Percentiles rank a stretch among this genome's conserved stretches.
phyloP scores from a whole-genome alignment of 2,329 filamentous ascomycete genomes.

The Nemania diffusa region DNA sequence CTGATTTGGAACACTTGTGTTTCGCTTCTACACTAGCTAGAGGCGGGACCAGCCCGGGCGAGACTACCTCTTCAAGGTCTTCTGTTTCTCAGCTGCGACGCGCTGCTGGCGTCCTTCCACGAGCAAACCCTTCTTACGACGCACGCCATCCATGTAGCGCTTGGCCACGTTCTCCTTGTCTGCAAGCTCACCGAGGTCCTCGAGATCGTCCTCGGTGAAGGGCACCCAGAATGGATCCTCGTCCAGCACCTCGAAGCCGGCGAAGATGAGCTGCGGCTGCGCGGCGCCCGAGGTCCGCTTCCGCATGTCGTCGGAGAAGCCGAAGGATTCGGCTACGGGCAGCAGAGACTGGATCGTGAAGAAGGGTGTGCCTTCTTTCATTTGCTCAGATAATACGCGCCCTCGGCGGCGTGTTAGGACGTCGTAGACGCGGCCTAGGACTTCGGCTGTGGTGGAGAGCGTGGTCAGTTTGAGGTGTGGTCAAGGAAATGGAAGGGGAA shows the following conservation, averaged over 20 bases:
- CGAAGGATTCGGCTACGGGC: slow-evolving; percentile 94
- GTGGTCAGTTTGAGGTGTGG: slow-evolving; percentile 18
- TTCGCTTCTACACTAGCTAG: neutral
- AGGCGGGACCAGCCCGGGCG: neutral
- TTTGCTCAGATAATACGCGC: slow-evolving; percentile 85
- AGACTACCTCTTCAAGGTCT: slow-evolving; percentile 69
- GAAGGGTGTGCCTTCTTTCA: slow-evolving; percentile 96
- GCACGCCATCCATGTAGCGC: slow-evolving; percentile 91
- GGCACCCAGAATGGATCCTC: slow-evolving; percentile 99
- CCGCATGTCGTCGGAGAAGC: slow-evolving; percentile 95
- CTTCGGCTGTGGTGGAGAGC: slow-evolving; percentile 70
- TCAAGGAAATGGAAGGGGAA: neutral
- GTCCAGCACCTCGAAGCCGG: slow-evolving; percentile 91
- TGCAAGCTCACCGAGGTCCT: slow-evolving; percentile 93
- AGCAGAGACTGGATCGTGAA: slow-evolving; percentile 91
- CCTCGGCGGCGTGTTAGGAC: slow-evolving; percentile 96
- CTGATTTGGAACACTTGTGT: neutral
- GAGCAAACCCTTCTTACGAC: slow-evolving; percentile 86
- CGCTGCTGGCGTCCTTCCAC: slow-evolving; percentile 81
- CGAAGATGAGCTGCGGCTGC: slow-evolving; percentile 91
- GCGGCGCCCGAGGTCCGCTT: slow-evolving; percentile 92
- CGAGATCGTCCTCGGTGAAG: slow-evolving; percentile 93
- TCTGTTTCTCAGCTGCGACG: slow-evolving; percentile 92
- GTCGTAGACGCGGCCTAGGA: slow-evolving; percentile 93
- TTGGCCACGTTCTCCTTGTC: slow-evolving; percentile 97